Conservation (phyloP, 805 yeast genomes). For the Cyberlindnera americana region DNA sequence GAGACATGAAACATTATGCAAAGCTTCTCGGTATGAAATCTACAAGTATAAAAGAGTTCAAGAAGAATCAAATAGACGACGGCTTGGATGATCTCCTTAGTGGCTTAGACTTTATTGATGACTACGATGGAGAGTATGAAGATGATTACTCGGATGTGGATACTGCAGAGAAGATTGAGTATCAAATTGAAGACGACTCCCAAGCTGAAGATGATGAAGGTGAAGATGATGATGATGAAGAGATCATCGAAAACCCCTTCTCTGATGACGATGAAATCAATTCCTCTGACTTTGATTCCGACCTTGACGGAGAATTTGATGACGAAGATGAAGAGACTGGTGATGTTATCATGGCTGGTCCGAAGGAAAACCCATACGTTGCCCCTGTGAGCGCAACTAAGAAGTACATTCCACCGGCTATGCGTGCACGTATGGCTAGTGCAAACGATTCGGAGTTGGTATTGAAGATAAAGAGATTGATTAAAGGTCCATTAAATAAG, state of each 20-base stretch:
- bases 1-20: slow-evolving; percentile 79
- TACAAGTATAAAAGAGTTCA: slow-evolving; percentile 43
- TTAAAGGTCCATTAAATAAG: slow-evolving; percentile 83
- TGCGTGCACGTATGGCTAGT: slow-evolving; percentile 48
- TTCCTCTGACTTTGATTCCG: slow-evolving; percentile 42
- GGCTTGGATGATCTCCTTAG: slow-evolving; percentile 79
- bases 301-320: slow-evolving; percentile 34
- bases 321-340: slow-evolving; percentile 29
- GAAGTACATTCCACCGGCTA: slow-evolving; percentile 84
- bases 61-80: slow-evolving; percentile 61
- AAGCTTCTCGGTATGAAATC: slow-evolving; percentile 71
- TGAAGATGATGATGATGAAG: slow-evolving; percentile 26
- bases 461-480: slow-evolving; percentile 49
- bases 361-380: slow-evolving; percentile 70
- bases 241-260: slow-evolving; percentile 31
- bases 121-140: slow-evolving; percentile 27
- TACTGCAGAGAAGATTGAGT: too few species aligned
- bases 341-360: slow-evolving; percentile 31
- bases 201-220: slow-evolving; percentile 20
- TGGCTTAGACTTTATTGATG: slow-evolving; percentile 47
- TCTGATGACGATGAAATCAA: slow-evolving; percentile 41
- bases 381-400: slow-evolving; percentile 45
- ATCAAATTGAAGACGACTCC: slow-evolving; percentile 23
- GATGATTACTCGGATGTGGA: slow-evolving; percentile 3
- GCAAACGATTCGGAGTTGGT: slow-evolving; percentile 43